Evolutionary conservation across 1,139 yeast species (phyloP), one percentile per base, ranked within the genome.

Genomic region (Protomyces lactucae-debilis): DNA sequence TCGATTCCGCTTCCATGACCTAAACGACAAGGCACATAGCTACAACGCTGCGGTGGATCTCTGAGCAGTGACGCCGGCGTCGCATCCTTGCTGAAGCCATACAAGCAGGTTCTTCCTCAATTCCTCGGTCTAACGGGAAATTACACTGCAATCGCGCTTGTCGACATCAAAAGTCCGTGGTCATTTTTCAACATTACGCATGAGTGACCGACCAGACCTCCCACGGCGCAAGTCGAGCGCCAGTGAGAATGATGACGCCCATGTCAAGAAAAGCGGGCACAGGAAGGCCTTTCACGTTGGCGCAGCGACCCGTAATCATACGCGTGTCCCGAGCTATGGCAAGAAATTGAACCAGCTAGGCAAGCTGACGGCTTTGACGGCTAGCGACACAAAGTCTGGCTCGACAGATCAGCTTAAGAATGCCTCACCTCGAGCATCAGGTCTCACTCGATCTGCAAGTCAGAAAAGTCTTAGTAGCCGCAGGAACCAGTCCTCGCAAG

Each of bases 321-420:
- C 43, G 21, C 52, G 63, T 21, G 48, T 59, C 14, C 63, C 63
- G 16, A 59, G 63, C 52, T 59, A 59, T 52, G 63, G 63, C 45
- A 59, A 59, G 45, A 59, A 59, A n/a, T 35, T 59, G 45, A 59
- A 59, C 43, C 63, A 59, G 48, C 63, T 59, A 4, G 57, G 63
- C 14, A 59, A 59, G 32, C 35, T 59, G 56, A 59, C 63, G 12
- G 63, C 63, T 25, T 32, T 59, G 45, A 51, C 61, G 8, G 43
- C 51, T 25, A 43, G 14, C 12, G 51, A 39, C 16, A 43, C 52
- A 12, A 21, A 28, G 21, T 36, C 53, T 21, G 35, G 45, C 18
- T 23, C 39, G 6, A n/a, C 32, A n/a, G 63, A 59, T 4, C 14
- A 46, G 10, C 52, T 21, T 8, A 35, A 37, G 12, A 16, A 18